Evolutionary conservation across 192 early-diverging fungal species (phyloP).

Genomic region (Ambispora gerdemannii): DNA sequence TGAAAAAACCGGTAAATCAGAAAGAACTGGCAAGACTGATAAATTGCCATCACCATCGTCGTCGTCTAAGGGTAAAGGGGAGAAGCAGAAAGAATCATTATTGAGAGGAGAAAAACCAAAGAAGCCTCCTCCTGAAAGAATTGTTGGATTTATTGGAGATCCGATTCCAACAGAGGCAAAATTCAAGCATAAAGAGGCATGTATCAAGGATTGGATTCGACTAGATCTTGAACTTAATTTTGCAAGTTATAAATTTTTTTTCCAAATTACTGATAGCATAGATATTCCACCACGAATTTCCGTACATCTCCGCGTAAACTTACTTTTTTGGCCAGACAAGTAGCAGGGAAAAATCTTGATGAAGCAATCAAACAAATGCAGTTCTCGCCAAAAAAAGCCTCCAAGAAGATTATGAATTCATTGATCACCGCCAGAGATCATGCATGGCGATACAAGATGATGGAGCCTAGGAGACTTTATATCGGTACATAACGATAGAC

Average conservation of each 20-base stretch:
- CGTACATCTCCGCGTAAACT: conserved; percentile 69
- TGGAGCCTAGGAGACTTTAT: conserved; percentile 60
- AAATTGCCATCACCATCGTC: no score
- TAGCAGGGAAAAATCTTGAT: conserved; percentile 58
- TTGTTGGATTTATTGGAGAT: background rate
- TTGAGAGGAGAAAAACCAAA: background rate
- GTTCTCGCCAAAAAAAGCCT: conserved; percentile 67
- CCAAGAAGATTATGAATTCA: conserved; percentile 59
- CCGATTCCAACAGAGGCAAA: background rate
- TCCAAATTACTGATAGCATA: no score
- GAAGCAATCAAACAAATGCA: conserved; percentile 79
- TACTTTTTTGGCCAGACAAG: conserved; percentile 67
- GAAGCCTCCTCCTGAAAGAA: background rate
- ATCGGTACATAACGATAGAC: conserved; percentile 42
- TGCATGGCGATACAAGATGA: conserved; percentile 59
- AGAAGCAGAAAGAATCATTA: background rate
- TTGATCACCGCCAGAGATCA: conserved; percentile 68
- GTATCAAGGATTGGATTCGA: background rate
- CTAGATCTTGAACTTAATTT: background rate
- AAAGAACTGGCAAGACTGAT: no score
- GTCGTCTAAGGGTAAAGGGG: no score
- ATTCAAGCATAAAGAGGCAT: background rate
- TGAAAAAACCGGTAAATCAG: background rate
- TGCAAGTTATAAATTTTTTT: conserved; percentile 1
- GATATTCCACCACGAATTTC: conserved; percentile 64